phyloP scores from a whole-genome alignment of 2,329 filamentous ascomycete genomes.

The Aspergillus flavus region DNA sequence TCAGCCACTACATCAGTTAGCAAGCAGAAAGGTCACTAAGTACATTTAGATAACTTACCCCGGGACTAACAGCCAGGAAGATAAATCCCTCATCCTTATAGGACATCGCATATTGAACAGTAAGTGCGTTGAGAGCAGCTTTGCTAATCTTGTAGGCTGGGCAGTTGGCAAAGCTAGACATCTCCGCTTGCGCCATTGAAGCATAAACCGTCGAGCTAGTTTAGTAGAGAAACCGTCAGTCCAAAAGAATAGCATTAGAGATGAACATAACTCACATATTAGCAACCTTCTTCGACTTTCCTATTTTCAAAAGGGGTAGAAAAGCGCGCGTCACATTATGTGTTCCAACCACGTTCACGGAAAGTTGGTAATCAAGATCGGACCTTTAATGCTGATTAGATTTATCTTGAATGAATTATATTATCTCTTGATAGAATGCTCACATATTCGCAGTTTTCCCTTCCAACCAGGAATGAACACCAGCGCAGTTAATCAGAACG shows the following conservation, averaged over 20 bases:
- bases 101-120: conserved; percentile 36
- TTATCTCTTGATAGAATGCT: neutral
- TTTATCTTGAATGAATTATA: neutral
- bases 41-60: conserved; percentile 38
- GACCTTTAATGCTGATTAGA: conserved; percentile 3
- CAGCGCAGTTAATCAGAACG: conserved; percentile 47
- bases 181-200: conserved; percentile 3
- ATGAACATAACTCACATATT: conserved; percentile 7
- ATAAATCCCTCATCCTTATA: conserved; percentile 47
- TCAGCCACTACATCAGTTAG: conserved; percentile 6
- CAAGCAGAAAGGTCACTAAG: neutral
- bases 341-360: conserved; percentile 11
- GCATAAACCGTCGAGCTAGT: conserved; percentile 10
- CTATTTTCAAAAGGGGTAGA: conserved; percentile 5
- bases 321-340: conserved; percentile 10
- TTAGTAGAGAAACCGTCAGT: neutral
- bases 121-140: conserved; percentile 53
- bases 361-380: conserved; percentile 10
- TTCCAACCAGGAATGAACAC: conserved; percentile 16
- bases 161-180: conserved; percentile 17
- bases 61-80: conserved; percentile 47
- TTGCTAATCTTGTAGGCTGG: conserved; percentile 53
- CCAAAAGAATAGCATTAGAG: neutral
- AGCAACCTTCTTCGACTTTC: conserved; percentile 11
- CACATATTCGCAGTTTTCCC: conserved; percentile 8